Evolutionary conservation across 306 rosid genomes (phyloP).

Genomic region (Castanospermum australe): DNA sequence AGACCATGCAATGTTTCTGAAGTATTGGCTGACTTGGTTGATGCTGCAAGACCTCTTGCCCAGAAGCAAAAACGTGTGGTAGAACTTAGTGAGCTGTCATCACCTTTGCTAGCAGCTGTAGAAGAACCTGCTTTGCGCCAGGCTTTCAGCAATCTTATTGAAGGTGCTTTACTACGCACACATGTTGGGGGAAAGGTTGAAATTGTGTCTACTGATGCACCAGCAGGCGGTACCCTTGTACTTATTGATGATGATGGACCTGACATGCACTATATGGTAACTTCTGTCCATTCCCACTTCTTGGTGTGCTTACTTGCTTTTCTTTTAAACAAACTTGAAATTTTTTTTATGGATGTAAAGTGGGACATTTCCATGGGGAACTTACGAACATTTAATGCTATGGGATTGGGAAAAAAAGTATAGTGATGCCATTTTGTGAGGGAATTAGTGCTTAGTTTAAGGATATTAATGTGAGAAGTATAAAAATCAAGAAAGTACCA

Average conservation of each 20-base stretch:
- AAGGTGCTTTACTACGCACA: constrained; percentile 86
- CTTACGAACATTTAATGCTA: neutral
- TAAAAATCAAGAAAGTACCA: neutral
- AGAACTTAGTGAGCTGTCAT: constrained; percentile 57
- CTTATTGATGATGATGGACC: constrained; percentile 94
- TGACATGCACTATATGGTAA: constrained; percentile 98
- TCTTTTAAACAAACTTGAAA: constrained; percentile 13
- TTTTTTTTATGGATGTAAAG: constrained; percentile 1
- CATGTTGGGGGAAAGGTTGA: constrained; percentile 85
- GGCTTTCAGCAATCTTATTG: constrained; percentile 90
- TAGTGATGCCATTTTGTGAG: constrained; percentile 13
- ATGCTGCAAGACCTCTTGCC: constrained; percentile 82
- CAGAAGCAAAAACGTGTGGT: constrained; percentile 59
- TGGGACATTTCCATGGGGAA: constrained; percentile 17
- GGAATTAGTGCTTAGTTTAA: constrained; percentile 7
- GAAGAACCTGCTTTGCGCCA: constrained; percentile 95
- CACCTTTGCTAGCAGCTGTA: constrained; percentile 67
- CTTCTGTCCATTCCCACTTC: constrained; percentile 15
- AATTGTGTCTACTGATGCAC: constrained; percentile 75
- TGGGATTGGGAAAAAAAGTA: neutral
- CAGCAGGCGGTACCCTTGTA: constrained; percentile 91
- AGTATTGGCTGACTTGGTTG: constrained; percentile 76
- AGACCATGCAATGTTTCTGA: constrained; percentile 93
- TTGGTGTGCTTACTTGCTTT: neutral
- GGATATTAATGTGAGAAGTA: neutral